Evolutionary conservation across 257 asterid genomes (phyloP).

Genomic region (Anisodus acutangulus): DNA sequence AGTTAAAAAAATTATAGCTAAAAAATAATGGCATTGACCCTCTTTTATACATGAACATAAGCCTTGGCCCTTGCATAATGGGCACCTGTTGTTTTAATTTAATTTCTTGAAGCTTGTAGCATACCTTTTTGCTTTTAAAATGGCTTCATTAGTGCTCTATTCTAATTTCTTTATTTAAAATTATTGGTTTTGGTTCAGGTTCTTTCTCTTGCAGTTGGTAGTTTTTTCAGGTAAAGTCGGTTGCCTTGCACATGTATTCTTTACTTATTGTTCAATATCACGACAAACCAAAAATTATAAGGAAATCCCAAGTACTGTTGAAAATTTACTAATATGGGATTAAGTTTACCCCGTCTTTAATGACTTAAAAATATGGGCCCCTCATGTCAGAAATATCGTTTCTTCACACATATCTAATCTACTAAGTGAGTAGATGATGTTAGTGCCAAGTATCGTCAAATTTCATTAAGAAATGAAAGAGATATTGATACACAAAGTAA

Average conservation of each 20-base stretch:
- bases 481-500: too few relatives aligned
- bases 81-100: constrained; percentile 39
- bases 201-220: constrained; percentile 51
- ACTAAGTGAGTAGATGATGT: too few relatives aligned
- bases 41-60: constrained; percentile 37
- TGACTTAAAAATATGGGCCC: too few relatives aligned
- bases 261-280: not conserved
- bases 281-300: not conserved
- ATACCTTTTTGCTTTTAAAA: constrained; percentile 32
- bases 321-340: too few relatives aligned
- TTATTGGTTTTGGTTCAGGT: constrained; percentile 21
- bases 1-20: too few relatives aligned
- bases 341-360: too few relatives aligned
- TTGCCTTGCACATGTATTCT: constrained; percentile 34
- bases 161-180: too few relatives aligned
- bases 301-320: not conserved
- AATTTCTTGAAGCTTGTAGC: constrained; percentile 44
- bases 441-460: too few relatives aligned
- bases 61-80: constrained; percentile 32
- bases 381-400: too few relatives aligned
- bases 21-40: not conserved
- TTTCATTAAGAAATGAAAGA: too few relatives aligned
- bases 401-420: too few relatives aligned
- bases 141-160: not conserved
- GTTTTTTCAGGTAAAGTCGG: constrained; percentile 77